These are phyloP conservation scores for Cercophora samala DNA, from an alignment of 495 filamentous ascomycete genomes.

Conservation along the genomic window DNA sequence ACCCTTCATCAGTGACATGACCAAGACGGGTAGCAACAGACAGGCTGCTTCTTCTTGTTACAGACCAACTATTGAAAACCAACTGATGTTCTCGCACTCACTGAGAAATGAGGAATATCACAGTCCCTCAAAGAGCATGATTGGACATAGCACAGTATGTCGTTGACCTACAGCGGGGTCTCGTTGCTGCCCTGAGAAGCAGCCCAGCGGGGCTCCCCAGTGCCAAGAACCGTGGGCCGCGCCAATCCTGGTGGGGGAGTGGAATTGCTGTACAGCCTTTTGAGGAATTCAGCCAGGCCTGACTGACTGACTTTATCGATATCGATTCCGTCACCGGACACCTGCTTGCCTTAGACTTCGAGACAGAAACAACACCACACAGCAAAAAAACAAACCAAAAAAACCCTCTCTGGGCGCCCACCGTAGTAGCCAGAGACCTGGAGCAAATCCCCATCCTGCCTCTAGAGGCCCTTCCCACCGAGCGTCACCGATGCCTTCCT, in stretches of 20 bases:
- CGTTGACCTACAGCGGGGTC: background rate
- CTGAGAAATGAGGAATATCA: background rate
- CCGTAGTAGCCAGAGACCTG: constrained; percentile 6
- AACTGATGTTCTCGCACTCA: background rate
- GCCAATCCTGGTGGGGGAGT: constrained; percentile 16
- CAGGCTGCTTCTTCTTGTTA: background rate
- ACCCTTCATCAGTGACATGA: background rate
- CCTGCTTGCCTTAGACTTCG: constrained; percentile 13
- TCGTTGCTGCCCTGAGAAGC: background rate
- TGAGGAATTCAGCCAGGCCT: constrained; percentile 22
- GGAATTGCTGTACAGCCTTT: constrained; percentile 2
- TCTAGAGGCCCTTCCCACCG: constrained; percentile 19
- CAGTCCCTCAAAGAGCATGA: background rate
- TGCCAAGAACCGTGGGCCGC: constrained; percentile 15
- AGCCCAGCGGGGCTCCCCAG: background rate
- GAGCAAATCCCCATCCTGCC: constrained; percentile 15
- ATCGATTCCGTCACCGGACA: constrained; percentile 32
- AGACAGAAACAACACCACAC: constrained; percentile 10
- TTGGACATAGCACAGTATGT: too few species aligned
- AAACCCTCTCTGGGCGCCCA: constrained; percentile 5
- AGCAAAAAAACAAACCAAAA: constrained; percentile 15
- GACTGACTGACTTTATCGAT: constrained; percentile 16
- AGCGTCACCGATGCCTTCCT: constrained; percentile 47
- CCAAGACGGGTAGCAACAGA: background rate
- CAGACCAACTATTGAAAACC: background rate